Evolutionary conservation across 768 basidiomycete species (phyloP).

Genomic region (Dictyophora rubrovolvata): DNA sequence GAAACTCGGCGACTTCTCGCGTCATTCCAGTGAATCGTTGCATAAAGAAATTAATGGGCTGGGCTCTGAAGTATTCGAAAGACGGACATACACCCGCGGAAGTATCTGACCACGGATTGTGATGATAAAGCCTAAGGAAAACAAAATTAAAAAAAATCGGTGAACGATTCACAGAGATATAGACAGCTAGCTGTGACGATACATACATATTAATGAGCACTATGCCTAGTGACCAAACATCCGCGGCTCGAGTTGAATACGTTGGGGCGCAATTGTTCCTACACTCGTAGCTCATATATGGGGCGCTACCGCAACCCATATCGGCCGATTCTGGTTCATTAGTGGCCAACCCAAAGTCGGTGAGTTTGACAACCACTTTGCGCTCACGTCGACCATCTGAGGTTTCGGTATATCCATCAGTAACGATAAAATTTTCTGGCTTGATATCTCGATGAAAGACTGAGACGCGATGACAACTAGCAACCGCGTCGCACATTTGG

Average conservation of each 20-base stretch:
- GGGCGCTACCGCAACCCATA: slow-evolving; percentile 97
- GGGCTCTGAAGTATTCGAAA: slow-evolving; percentile 69
- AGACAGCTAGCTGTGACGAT: slow-evolving; percentile 1
- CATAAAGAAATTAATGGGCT: slow-evolving; percentile 82
- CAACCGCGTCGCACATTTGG: slow-evolving; percentile 98
- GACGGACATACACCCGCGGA: slow-evolving; percentile 65
- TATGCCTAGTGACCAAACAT: slow-evolving; percentile 98
- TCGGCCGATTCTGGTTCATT: slow-evolving; percentile 82
- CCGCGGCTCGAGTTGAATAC: slow-evolving; percentile 89
- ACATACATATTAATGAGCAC: slow-evolving; percentile 96
- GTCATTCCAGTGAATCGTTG: slow-evolving; percentile 88
- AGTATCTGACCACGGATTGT: slow-evolving; percentile 97
- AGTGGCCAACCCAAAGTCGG: slow-evolving; percentile 94
- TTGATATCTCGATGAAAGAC: slow-evolving; percentile 98
- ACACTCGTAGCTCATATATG: slow-evolving; percentile 74
- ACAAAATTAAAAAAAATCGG: background rate
- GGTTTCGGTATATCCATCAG: slow-evolving; percentile 58
- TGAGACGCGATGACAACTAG: slow-evolving; percentile 81
- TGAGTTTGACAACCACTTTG: slow-evolving; percentile 90
- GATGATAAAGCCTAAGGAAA: slow-evolving; percentile 77
- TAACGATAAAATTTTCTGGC: slow-evolving; percentile 97
- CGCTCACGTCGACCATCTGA: slow-evolving; percentile 56
- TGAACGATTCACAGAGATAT: background rate
- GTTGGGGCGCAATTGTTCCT: slow-evolving; percentile 94
- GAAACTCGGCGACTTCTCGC: slow-evolving; percentile 72